Percentiles rank a stretch among this genome's conserved stretches.
Conservation (phyloP, 371 early-diverging fungal species). For the Mucor sp. region DNA sequence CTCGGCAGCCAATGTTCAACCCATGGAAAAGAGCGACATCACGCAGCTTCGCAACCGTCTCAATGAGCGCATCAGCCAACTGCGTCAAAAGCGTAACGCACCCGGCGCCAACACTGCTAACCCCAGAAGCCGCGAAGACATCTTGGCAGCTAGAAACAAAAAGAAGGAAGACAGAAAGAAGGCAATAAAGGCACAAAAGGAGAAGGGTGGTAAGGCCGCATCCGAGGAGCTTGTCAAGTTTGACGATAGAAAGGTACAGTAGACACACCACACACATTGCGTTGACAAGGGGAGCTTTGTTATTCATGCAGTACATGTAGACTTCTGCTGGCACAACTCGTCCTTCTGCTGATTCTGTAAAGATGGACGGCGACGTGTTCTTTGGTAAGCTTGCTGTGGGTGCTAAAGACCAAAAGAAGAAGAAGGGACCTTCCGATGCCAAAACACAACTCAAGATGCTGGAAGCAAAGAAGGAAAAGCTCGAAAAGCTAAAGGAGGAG, state of each 20-base stretch:
- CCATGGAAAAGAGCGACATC: conserved; percentile 55
- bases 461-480: conserved; percentile 76
- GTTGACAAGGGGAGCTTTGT: not conserved
- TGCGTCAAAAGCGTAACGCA: conserved; percentile 73
- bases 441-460: conserved; percentile 75
- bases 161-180: conserved; percentile 74
- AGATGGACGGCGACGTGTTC: conserved; percentile 61
- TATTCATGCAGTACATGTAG: not conserved
- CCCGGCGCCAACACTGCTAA: conserved; percentile 38
- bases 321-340: conserved; percentile 7
- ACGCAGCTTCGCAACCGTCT: conserved; percentile 71
- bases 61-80: conserved; percentile 67
- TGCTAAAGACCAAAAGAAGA: conserved; percentile 54
- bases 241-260: conserved; percentile 27
- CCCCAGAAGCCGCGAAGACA: conserved; percentile 72
- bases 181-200: conserved; percentile 68
- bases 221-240: conserved; percentile 59
- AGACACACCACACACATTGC: not conserved
- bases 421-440: conserved; percentile 76
- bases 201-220: conserved; percentile 58
- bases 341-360: conserved; percentile 55
- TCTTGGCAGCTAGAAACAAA: conserved; percentile 77
- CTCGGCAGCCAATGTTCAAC: conserved; percentile 20
- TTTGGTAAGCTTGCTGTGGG: conserved; percentile 78
- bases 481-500: conserved; percentile 69